Evolutionary conservation across 768 basidiomycete species (phyloP), one percentile per base, ranked within the genome.

Genomic region (Dioszegia aurantiaca): DNA sequence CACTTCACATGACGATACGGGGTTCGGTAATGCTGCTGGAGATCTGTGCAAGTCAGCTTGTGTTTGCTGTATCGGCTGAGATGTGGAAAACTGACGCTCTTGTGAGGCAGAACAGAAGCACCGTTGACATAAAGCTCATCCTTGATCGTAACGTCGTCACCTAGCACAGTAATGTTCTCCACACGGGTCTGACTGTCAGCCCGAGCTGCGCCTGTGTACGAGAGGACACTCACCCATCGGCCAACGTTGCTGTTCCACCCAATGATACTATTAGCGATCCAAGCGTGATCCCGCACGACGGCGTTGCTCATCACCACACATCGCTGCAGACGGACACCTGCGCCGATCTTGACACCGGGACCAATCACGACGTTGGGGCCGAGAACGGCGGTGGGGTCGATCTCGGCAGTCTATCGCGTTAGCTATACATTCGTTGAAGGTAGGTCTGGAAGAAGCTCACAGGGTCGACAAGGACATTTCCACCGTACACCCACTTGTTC

Each of bases 331-430:
- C 80, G 70, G 53, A 74, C 80, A 53, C 80, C 80, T 23, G 76
- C 71, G 27, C 80, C 80, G 58, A 80, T 78, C 69, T 77, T 77
- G 65, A 74, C 77, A 33, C 77, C 75, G 9, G 79, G 78, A 23
- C 80, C 80, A 53, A 80, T 73, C 53, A 80, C 78, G 56, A 80
- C 80, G 69, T 80, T 80, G 40, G 80, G 80, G 19, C 80, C 80
- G 63, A 80, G 78, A 26, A 76, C 65, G 10, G 79, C 77, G 4
- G 77, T 60, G 10, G 77, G 75, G 67, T 79, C 76, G 59, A 77
- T 72, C 39, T 73, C 73, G 40, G 75, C 76, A 45, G 77, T 71
- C 68, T 68, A 33, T 14, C 12, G 17, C n/a, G 19, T 52, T 4
- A 30, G 37, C 41, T 10, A 30, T 16, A 2, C 37, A 12, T 3